Evolutionary conservation across 768 basidiomycete genomes (phyloP).

Genomic region (Mycena venus): DNA sequence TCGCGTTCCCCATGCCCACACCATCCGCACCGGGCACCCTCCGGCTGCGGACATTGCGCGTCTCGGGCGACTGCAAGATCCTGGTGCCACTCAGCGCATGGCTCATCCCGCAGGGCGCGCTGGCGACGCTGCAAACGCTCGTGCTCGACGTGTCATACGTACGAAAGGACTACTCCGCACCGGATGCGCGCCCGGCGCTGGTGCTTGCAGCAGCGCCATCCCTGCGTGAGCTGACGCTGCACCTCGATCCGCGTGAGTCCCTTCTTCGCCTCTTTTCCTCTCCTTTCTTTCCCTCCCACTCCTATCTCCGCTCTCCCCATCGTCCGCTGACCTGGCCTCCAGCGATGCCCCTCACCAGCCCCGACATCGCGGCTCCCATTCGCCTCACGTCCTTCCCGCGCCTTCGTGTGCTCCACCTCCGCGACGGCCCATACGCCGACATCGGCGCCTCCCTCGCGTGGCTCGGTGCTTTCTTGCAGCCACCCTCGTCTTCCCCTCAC

Average conservation of each 20-base stretch:
- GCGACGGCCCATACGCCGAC: slow-evolving; percentile 22
- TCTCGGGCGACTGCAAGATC: slow-evolving; percentile 22
- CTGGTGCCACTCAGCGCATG: slow-evolving; percentile 19
- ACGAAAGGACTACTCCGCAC: slow-evolving; percentile 8
- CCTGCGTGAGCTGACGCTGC: slow-evolving; percentile 15
- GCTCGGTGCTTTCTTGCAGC: slow-evolving; percentile 3
- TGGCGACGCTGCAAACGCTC: slow-evolving; percentile 17
- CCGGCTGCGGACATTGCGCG: slow-evolving; percentile 16
- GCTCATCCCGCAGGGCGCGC: slow-evolving; percentile 21
- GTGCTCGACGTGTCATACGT: slow-evolving; percentile 21
- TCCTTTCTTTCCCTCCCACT: neutral
- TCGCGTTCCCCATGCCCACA: neutral
- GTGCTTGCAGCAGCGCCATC: slow-evolving; percentile 3
- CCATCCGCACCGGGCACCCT: neutral
- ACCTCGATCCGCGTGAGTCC: slow-evolving; percentile 30
- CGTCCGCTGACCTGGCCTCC: neutral
- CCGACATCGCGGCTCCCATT: neutral
- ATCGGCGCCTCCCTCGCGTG: slow-evolving; percentile 16
- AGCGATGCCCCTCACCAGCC: slow-evolving; percentile 9
- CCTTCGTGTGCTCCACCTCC: slow-evolving; percentile 19
- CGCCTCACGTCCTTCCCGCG: slow-evolving; percentile 1
- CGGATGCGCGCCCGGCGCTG: slow-evolving; percentile 10
- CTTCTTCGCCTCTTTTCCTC: neutral
- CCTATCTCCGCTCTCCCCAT: neutral
- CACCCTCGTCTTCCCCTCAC: neutral